phyloP scores from a whole-genome alignment of 148 eudicot species.

The Chenopodium album region DNA sequence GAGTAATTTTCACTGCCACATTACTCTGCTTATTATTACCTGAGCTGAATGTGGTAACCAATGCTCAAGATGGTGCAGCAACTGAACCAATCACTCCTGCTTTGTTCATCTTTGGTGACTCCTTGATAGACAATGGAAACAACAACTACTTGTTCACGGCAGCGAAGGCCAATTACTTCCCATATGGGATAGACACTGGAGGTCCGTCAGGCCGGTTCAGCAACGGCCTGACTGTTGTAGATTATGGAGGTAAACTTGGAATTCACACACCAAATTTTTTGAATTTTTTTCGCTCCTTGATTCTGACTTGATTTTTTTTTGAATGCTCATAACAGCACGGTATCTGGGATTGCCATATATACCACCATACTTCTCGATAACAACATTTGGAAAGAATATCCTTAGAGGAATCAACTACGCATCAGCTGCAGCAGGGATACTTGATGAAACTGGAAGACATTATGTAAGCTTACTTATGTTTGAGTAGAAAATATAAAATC shows the following conservation, averaged over 20 bases:
- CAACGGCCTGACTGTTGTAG: constrained; percentile 48
- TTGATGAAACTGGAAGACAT: constrained; percentile 45
- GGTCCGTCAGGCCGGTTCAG: constrained; percentile 46
- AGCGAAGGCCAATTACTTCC: constrained; percentile 45
- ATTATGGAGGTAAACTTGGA: constrained; percentile 42
- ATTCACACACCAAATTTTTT: neutral
- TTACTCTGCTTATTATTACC: constrained; percentile 27
- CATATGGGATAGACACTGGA: constrained; percentile 42
- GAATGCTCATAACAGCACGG: constrained; percentile 23
- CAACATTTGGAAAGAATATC: constrained; percentile 25
- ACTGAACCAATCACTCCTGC: constrained; percentile 41
- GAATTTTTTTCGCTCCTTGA: neutral
- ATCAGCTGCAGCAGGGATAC: constrained; percentile 53
- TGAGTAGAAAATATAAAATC: neutral
- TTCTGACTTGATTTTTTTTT: constrained; percentile 13
- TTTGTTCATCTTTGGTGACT: constrained; percentile 47
- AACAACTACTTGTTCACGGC: constrained; percentile 39
- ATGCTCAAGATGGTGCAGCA: constrained; percentile 31
- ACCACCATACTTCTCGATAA: constrained; percentile 36
- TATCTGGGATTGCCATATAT: constrained; percentile 42
- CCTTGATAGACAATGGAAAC: constrained; percentile 48
- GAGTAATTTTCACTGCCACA: constrained; percentile 5
- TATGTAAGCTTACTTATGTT: constrained; percentile 34
- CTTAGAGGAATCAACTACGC: constrained; percentile 48
- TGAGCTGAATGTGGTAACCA: constrained; percentile 4